A percentile compares a stretch with the other conserved stretches of the same genome.
phyloP scores from a whole-genome alignment of 2,329 filamentous ascomycete genomes.

The Talaromyces sp. region DNA sequence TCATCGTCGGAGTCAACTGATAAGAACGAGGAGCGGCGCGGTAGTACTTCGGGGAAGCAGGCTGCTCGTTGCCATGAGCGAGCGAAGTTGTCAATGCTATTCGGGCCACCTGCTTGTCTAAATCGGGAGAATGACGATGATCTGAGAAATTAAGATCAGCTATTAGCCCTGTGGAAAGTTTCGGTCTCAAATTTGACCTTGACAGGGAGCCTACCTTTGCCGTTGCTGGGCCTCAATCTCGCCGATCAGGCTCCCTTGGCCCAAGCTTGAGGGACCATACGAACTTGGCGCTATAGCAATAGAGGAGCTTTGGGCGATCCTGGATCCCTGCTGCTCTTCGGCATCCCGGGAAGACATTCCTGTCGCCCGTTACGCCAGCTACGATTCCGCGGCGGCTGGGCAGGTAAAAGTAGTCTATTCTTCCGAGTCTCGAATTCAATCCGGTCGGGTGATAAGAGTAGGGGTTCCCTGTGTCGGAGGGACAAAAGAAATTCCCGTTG shows the following conservation, averaged over 20 bases:
- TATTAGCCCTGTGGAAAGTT: too few relatives aligned
- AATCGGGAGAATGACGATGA: slow-evolving; percentile 50
- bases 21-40: slow-evolving; percentile 74
- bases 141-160: slow-evolving; percentile 16
- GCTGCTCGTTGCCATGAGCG: slow-evolving; percentile 90
- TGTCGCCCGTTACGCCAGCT: not conserved
- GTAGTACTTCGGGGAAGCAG: slow-evolving; percentile 83
- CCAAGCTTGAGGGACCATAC: slow-evolving; percentile 17
- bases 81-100: slow-evolving; percentile 92
- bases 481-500: too few relatives aligned
- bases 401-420: too few relatives aligned
- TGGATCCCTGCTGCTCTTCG: slow-evolving; percentile 4
- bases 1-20: slow-evolving; percentile 58
- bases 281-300: slow-evolving; percentile 15
- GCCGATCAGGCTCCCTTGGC: slow-evolving; percentile 11
- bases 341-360: slow-evolving; percentile 9
- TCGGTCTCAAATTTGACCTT: too few relatives aligned
- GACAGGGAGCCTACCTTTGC: slow-evolving; percentile 2
- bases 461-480: too few relatives aligned
- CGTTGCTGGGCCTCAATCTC: slow-evolving; percentile 2
- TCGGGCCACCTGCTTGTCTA: slow-evolving; percentile 79
- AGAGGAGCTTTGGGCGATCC: slow-evolving; percentile 11
- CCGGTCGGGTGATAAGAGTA: too few relatives aligned
- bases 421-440: too few relatives aligned
- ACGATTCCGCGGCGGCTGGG: too few relatives aligned